Conservation (phyloP, 2,329 filamentous ascomycete species). For the Xylariaceae sp. region DNA sequence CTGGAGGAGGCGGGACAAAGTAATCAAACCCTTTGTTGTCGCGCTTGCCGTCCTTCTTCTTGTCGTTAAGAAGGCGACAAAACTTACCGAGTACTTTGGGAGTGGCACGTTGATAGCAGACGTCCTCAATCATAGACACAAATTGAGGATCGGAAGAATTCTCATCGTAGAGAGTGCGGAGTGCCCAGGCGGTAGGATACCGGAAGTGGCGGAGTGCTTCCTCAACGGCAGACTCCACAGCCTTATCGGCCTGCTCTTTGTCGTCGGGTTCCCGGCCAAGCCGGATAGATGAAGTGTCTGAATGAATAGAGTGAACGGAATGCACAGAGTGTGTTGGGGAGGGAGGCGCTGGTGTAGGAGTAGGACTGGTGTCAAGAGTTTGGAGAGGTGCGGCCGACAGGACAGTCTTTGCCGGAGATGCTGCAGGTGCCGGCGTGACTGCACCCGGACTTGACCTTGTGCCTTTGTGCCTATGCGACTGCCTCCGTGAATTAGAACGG, state of each 20-base stretch:
- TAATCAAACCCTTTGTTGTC: constrained; percentile 50
- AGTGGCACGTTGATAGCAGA: constrained; percentile 56
- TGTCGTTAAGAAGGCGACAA: constrained; percentile 44
- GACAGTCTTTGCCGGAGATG: not conserved
- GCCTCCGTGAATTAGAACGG: constrained; percentile 21
- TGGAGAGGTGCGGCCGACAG: not conserved
- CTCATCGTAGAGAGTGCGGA: constrained; percentile 59
- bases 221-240: constrained; percentile 55
- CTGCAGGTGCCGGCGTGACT: constrained; percentile 2
- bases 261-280: constrained; percentile 28
- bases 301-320: constrained; percentile 11
- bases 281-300: constrained; percentile 4
- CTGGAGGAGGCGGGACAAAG: constrained; percentile 48
- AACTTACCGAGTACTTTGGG: constrained; percentile 49
- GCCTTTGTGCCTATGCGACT: constrained; percentile 24
- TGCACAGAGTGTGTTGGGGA: constrained; percentile 4
- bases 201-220: constrained; percentile 53
- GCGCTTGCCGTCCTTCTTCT: constrained; percentile 55
- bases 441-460: constrained; percentile 21
- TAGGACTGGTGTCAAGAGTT: constrained; percentile 2
- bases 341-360: constrained; percentile 6
- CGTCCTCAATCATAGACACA: constrained; percentile 53
- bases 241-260: constrained; percentile 46
- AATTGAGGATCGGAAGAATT: constrained; percentile 48
- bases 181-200: constrained; percentile 60